Evolutionary conservation across 2,329 filamentous ascomycete species (phyloP).

Genomic region (Ascochyta lentis): DNA sequence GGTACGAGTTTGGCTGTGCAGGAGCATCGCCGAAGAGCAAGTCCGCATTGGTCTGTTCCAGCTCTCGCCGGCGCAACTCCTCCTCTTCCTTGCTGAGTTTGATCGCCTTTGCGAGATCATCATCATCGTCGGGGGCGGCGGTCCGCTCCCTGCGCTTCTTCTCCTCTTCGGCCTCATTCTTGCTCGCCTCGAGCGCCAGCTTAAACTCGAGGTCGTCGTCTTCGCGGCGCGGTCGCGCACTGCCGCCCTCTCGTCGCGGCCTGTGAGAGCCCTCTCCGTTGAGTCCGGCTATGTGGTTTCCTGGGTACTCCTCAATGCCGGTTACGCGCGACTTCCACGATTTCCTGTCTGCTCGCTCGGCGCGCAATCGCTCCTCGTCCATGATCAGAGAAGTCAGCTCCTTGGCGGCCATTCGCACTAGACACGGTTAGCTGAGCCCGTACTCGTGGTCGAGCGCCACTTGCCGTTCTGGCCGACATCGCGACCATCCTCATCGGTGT

Average conservation of each 20-base stretch:
- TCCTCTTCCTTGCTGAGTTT: slow-evolving; percentile 95
- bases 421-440: slow-evolving; percentile 22
- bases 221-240: slow-evolving; percentile 59
- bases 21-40: slow-evolving; percentile 86
- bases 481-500: slow-evolving; percentile 91
- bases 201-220: slow-evolving; percentile 86
- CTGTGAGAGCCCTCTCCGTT: slow-evolving; percentile 48
- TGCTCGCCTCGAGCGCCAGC: slow-evolving; percentile 92
- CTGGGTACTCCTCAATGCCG: slow-evolving; percentile 82
- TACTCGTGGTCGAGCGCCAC: slow-evolving; percentile 33
- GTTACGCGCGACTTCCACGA: slow-evolving; percentile 97
- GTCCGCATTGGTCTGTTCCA: slow-evolving; percentile 84
- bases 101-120: slow-evolving; percentile 93
- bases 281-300: slow-evolving; percentile 40
- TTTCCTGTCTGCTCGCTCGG: slow-evolving; percentile 88
- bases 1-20: slow-evolving; percentile 70
- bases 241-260: slow-evolving; percentile 47
- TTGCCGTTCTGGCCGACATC: slow-evolving; percentile 97
- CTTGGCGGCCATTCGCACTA: slow-evolving; percentile 94
- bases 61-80: slow-evolving; percentile 80
- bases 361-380: slow-evolving; percentile 90
- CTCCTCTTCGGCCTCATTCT: slow-evolving; percentile 93
- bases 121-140: slow-evolving; percentile 64
- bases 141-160: slow-evolving; percentile 69
- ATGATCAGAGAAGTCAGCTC: slow-evolving; percentile 90